phyloP scores from a whole-genome alignment of 2,329 filamentous ascomycete genomes.

The Ophiostoma triangulosporum region DNA sequence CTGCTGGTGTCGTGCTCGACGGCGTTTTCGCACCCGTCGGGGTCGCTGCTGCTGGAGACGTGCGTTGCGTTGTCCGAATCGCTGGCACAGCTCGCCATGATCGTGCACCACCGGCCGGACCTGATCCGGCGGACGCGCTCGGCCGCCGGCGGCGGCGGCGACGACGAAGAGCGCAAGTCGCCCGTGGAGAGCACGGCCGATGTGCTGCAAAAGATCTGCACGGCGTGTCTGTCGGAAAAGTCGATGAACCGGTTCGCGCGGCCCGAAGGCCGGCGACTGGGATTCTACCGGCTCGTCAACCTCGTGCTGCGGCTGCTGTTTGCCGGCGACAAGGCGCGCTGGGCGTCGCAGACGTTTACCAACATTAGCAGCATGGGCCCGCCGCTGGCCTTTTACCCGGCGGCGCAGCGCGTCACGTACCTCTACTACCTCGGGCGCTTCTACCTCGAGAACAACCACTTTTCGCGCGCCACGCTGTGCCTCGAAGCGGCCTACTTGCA shows the following conservation, averaged over 20 bases:
- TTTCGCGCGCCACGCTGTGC: constrained; percentile 59
- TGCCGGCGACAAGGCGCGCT: constrained; percentile 66
- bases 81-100: constrained; percentile 71
- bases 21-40: constrained; percentile 66
- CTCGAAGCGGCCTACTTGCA: constrained; percentile 71
- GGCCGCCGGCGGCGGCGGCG: constrained; percentile 40
- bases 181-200: constrained; percentile 81
- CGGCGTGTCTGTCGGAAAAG: constrained; percentile 74
- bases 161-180: constrained; percentile 58
- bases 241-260: constrained; percentile 50
- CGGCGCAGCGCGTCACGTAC: constrained; percentile 77
- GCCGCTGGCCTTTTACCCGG: constrained; percentile 68
- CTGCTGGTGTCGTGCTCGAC: constrained; percentile 57
- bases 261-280: constrained; percentile 73
- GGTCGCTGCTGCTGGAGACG: constrained; percentile 68
- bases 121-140: constrained; percentile 48
- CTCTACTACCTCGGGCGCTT: constrained; percentile 91
- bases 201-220: constrained; percentile 80
- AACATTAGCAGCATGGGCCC: constrained; percentile 78
- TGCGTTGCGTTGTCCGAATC: constrained; percentile 71
- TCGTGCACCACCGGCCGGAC: constrained; percentile 66
- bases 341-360: constrained; percentile 77
- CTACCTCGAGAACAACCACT: constrained; percentile 74
- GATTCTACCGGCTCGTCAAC: constrained; percentile 87
- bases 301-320: constrained; percentile 80